Percentiles rank a stretch among this genome's conserved stretches.
Evolutionary conservation across 2,329 filamentous ascomycete species (phyloP).

Genomic region (Colletotrichum coccodes): DNA sequence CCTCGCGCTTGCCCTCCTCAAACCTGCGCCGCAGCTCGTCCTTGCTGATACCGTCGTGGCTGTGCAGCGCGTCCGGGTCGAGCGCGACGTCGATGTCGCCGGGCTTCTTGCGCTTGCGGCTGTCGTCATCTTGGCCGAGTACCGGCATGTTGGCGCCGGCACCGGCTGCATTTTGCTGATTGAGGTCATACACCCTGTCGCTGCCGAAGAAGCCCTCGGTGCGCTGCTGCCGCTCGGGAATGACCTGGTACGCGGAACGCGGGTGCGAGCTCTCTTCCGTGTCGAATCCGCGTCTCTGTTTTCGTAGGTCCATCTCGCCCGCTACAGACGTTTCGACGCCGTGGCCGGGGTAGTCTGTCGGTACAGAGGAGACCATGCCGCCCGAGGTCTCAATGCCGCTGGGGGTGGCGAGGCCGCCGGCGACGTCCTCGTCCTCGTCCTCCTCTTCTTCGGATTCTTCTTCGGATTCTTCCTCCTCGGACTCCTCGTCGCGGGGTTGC

Average conservation of each 20-base stretch:
- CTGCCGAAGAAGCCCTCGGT: conserved; percentile 96
- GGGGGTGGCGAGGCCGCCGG: conserved; percentile 77
- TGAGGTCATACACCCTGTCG: conserved; percentile 92
- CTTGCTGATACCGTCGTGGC: conserved; percentile 82
- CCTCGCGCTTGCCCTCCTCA: conserved; percentile 75
- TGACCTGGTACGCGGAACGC: conserved; percentile 86
- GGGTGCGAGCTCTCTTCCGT: conserved; percentile 83
- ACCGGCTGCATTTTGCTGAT: conserved; percentile 52
- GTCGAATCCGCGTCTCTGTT: conserved; percentile 84
- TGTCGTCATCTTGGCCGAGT: conserved; percentile 82
- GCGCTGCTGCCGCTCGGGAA: conserved; percentile 87
- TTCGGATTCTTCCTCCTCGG: conserved; percentile 77
- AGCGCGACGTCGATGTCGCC: conserved; percentile 95
- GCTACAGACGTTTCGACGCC: conserved; percentile 77
- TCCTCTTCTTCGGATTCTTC: conserved; percentile 78
- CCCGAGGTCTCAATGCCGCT: conserved; percentile 83
- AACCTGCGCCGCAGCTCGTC: conserved; percentile 85
- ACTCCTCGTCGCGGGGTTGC: conserved; percentile 81
- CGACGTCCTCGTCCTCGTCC: conserved; percentile 69
- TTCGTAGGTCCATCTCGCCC: conserved; percentile 91
- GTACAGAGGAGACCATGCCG: conserved; percentile 82
- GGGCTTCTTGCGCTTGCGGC: conserved; percentile 90
- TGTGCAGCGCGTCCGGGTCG: conserved; percentile 82
- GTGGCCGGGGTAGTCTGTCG: conserved; percentile 80
- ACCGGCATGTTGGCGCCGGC: conserved; percentile 67